Evolutionary conservation across 768 basidiomycete species (phyloP), one percentile per base, ranked within the genome.

Genomic region (Boletales sp.): DNA sequence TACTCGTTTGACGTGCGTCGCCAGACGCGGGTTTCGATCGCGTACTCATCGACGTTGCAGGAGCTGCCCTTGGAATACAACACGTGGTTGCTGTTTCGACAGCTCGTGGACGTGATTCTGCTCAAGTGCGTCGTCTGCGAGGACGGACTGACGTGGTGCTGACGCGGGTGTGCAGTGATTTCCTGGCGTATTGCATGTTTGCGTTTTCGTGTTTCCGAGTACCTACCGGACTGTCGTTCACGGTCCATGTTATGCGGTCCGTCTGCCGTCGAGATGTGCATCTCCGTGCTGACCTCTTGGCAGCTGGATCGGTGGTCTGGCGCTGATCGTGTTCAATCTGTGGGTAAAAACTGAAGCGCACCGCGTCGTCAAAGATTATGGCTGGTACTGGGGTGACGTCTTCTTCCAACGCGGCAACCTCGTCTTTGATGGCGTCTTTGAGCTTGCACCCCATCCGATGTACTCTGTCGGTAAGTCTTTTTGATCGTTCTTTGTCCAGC

Each of bases 281-380:
- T 18, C 39, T n/a, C 9, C 2, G 0, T 55, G 48, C 35, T 54
- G 41, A 59, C 50, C 41, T 18, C 36, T 43, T 18, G 50, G 3
- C 50, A 91, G 91, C 57, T 99, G 95, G 95, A 69, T 87, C 40
- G 86, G 87, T 18, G 96, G 96, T 5, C 65, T 90, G 52, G 78
- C 81, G 1, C 73, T 99, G 21, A 93, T 98, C 64, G 80, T 78
- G 18, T 98, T 98, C 77, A 98, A 99, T 67, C 78, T 98, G 33
- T 98, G 94, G 94, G 93, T 99, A 55, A 99, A 99, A 66, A 90
- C 88, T 2, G 95, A 98, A 63, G 96, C 96, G 1, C 96, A 99
- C 66, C 81, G 92, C 47, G 92, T 98, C 43, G 94, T 98, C 53
- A 98, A 96, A 60, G 95, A 97, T 62, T 97, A 95, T 57, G 94